These are phyloP conservation scores for Ustilago hordei DNA, from an alignment of 1,284 basidiomycete species.

Conservation along the genomic window DNA sequence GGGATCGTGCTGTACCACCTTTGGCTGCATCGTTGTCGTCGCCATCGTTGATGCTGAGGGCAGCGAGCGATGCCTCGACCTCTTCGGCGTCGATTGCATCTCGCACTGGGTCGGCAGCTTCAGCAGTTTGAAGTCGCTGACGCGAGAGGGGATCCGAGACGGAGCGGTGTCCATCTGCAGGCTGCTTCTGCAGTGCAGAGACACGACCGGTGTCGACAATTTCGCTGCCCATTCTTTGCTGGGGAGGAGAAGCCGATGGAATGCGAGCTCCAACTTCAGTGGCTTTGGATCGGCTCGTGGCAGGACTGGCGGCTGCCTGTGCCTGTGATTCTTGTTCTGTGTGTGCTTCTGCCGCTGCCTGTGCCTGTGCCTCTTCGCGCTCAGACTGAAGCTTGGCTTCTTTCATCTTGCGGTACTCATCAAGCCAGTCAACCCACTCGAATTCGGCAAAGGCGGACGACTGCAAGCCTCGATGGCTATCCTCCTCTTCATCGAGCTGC, in stretches of 20 bases:
- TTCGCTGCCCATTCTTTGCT: constrained; percentile 37
- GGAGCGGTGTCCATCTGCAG: constrained; percentile 39
- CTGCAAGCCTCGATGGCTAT: constrained; percentile 23
- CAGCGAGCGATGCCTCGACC: constrained; percentile 41
- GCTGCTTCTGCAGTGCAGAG: constrained; percentile 36
- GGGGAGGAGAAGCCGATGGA: constrained; percentile 8
- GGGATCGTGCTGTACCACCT: constrained; percentile 8
- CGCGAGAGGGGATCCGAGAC: constrained; percentile 48
- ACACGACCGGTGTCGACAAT: constrained; percentile 31
- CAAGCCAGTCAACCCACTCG: constrained; percentile 76
- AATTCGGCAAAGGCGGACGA: constrained; percentile 69
- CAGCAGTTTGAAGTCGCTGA: constrained; percentile 39
- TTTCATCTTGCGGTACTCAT: constrained; percentile 74
- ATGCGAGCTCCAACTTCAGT: not conserved
- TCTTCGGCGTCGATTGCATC: constrained; percentile 44
- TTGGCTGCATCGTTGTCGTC: constrained; percentile 3
- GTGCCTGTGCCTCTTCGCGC: constrained; percentile 50
- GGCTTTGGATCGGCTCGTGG: not conserved
- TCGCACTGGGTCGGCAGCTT: constrained; percentile 24
- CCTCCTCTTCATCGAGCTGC: constrained; percentile 50
- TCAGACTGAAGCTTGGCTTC: constrained; percentile 73
- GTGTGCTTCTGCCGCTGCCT: constrained; percentile 26
- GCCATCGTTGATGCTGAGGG: constrained; percentile 33
- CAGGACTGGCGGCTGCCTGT: not conserved
- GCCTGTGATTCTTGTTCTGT: not conserved